Evolutionary conservation across 495 filamentous ascomycete species (phyloP).

Genomic region (Neurospora africana): DNA sequence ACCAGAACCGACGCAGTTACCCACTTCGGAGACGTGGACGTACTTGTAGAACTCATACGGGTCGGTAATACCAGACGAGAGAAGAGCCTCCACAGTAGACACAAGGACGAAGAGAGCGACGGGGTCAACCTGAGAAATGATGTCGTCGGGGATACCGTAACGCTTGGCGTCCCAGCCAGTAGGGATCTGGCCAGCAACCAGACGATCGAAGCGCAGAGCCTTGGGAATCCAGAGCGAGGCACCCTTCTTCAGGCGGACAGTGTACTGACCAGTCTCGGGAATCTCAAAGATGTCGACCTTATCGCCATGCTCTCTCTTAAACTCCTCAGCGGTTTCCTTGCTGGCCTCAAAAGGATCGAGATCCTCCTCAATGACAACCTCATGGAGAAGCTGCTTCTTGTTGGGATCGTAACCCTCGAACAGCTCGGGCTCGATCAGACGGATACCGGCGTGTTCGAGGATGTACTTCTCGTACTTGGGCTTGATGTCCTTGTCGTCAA

Average conservation of each 20-base stretch:
- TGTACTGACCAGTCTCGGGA: conserved; percentile 88
- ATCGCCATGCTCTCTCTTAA: conserved; percentile 91
- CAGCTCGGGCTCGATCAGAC: conserved; percentile 92
- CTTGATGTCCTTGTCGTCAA: conserved; percentile 98
- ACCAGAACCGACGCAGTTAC: conserved; percentile 96
- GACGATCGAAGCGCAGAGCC: conserved; percentile 89
- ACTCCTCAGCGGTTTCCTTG: conserved; percentile 94
- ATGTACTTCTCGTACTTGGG: conserved; percentile 92
- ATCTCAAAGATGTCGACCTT: conserved; percentile 97
- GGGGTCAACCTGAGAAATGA: conserved; percentile 93
- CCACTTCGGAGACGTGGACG: conserved; percentile 94
- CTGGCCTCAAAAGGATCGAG: conserved; percentile 94
- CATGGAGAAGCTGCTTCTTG: conserved; percentile 95
- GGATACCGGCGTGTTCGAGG: conserved; percentile 93
- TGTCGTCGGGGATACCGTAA: conserved; percentile 95
- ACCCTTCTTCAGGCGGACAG: conserved; percentile 86
- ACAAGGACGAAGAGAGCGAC: conserved; percentile 92
- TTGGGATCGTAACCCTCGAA: conserved; percentile 97
- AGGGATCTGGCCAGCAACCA: conserved; percentile 92
- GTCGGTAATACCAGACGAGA: conserved; percentile 94
- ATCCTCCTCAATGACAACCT: conserved; percentile 93
- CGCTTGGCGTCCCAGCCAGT: conserved; percentile 93
- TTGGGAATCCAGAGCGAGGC: conserved; percentile 92
- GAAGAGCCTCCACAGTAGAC: conserved; percentile 79
- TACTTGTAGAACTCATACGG: conserved; percentile 99